Evolutionary conservation across 345 rosid species (phyloP).

Genomic region (Populus ilicifolia): DNA sequence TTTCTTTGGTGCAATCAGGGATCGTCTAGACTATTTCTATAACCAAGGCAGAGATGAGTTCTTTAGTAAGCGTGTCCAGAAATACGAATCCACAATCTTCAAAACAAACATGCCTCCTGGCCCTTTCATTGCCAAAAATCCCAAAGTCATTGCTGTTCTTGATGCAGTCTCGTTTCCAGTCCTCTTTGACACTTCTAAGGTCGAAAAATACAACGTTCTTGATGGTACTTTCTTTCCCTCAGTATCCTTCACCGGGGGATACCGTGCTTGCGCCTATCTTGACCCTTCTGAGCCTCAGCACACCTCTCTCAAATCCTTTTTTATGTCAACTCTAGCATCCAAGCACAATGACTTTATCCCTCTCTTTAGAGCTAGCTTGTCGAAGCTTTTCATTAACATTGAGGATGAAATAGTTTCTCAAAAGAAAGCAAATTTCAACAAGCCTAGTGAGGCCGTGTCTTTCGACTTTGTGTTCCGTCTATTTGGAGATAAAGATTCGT

Average conservation of each 20-base stretch:
- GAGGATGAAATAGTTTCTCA: constrained; percentile 21
- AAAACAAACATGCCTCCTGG: constrained; percentile 53
- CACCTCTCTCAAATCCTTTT: constrained; percentile 23
- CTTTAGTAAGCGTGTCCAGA: constrained; percentile 21
- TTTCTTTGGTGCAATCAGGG: constrained; percentile 34
- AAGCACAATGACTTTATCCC: constrained; percentile 28
- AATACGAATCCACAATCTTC: constrained; percentile 35
- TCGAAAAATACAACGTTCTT: constrained; percentile 37
- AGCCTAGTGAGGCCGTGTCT: constrained; percentile 9
- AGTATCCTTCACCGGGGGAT: constrained; percentile 35
- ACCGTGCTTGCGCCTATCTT: constrained; percentile 37
- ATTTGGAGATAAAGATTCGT: constrained; percentile 19
- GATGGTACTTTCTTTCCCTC: constrained; percentile 45
- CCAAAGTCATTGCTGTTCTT: constrained; percentile 33
- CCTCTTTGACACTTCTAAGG: constrained; percentile 42
- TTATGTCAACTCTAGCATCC: constrained; percentile 18
- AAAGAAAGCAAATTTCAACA: constrained; percentile 9
- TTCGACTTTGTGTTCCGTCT: constrained; percentile 22
- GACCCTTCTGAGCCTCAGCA: constrained; percentile 45
- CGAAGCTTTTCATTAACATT: constrained; percentile 24
- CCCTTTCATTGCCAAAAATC: constrained; percentile 34
- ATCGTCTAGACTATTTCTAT: constrained; percentile 51
- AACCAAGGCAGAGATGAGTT: constrained; percentile 37
- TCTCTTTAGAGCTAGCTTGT: constrained; percentile 17
- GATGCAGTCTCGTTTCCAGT: constrained; percentile 39